Evolutionary conservation across 768 basidiomycete species (phyloP).

Genomic region (Pleurotus eryngii): DNA sequence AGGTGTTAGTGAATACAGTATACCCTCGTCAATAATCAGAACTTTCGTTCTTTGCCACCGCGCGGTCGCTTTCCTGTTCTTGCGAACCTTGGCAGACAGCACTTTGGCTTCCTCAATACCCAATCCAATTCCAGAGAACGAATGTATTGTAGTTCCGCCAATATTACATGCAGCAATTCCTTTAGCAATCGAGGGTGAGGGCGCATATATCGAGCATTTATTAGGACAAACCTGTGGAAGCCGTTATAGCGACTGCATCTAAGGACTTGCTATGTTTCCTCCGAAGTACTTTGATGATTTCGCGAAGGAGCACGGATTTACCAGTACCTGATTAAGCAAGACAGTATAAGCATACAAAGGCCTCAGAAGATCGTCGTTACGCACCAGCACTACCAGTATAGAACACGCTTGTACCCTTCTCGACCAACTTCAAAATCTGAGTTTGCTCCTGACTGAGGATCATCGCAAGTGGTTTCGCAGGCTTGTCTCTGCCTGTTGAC

Average conservation of each 20-base stretch:
- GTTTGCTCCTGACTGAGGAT: constrained; percentile 85
- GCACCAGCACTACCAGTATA: constrained; percentile 97
- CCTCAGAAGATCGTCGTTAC: constrained; percentile 21
- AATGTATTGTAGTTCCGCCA: constrained; percentile 92
- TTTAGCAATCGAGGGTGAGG: constrained; percentile 17
- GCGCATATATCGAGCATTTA: not conserved
- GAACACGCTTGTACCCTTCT: constrained; percentile 74
- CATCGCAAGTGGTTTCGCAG: constrained; percentile 38
- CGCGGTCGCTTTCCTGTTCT: constrained; percentile 77
- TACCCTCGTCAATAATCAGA: constrained; percentile 81
- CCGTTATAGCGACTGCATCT: constrained; percentile 89
- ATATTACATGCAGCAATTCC: constrained; percentile 98
- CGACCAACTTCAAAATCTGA: constrained; percentile 76
- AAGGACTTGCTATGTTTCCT: constrained; percentile 46
- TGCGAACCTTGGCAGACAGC: constrained; percentile 63
- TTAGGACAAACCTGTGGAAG: constrained; percentile 71
- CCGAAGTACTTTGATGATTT: constrained; percentile 78
- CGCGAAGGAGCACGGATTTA: constrained; percentile 90
- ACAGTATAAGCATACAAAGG: constrained; percentile 11
- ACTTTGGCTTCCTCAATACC: constrained; percentile 64
- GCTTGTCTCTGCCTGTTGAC: constrained; percentile 15
- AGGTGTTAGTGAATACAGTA: constrained; percentile 8
- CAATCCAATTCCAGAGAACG: constrained; percentile 91
- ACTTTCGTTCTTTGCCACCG: constrained; percentile 87
- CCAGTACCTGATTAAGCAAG: constrained; percentile 71